These are phyloP conservation scores for Asterionellopsis glacialis DNA, from an alignment of 108 stramenopile species.

Conservation along the genomic window DNA sequence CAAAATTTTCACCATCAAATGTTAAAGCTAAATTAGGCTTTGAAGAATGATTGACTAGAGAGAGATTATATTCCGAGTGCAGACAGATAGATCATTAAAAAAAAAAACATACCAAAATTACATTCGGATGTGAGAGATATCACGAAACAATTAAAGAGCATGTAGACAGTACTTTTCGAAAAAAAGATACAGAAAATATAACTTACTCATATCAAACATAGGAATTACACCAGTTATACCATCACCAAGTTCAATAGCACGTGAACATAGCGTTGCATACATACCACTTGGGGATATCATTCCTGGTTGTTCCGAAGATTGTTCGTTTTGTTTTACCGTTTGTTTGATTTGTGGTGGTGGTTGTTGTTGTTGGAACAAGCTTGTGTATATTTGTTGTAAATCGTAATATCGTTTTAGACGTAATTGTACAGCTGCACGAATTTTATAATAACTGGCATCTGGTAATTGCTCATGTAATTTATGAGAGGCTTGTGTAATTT, in stretches of 20 bases:
- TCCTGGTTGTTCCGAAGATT: too few relatives aligned
- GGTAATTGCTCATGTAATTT: constrained; percentile 27
- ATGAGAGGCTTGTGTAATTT: constrained; percentile 10
- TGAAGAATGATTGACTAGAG: constrained; percentile 27
- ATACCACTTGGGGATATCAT: constrained; percentile 20
- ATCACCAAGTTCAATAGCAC: constrained; percentile 35
- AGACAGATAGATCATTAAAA: too few relatives aligned
- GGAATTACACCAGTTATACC: constrained; percentile 35
- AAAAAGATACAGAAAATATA: too few relatives aligned
- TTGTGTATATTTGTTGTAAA: constrained; percentile 11
- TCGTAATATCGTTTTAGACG: constrained; percentile 28
- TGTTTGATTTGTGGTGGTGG: too few relatives aligned
- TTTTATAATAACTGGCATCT: constrained; percentile 14
- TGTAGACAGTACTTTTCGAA: too few relatives aligned
- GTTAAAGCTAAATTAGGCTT: constrained; percentile 34
- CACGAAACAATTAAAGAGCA: too few relatives aligned
- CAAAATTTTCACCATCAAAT: constrained; percentile 25
- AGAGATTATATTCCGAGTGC: too few relatives aligned
- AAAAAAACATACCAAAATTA: too few relatives aligned
- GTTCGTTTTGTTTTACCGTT: too few relatives aligned
- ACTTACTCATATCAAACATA: constrained; percentile 43
- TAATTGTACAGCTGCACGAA: constrained; percentile 36
- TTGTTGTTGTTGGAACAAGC: not conserved
- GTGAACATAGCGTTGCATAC: constrained; percentile 31
- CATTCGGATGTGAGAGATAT: too few relatives aligned